A percentile compares a stretch with the other conserved stretches of the same genome.
These are phyloP conservation scores for Ceratobasidium sp. DNA, from an alignment of 1,284 basidiomycete species.

Conservation along the genomic window DNA sequence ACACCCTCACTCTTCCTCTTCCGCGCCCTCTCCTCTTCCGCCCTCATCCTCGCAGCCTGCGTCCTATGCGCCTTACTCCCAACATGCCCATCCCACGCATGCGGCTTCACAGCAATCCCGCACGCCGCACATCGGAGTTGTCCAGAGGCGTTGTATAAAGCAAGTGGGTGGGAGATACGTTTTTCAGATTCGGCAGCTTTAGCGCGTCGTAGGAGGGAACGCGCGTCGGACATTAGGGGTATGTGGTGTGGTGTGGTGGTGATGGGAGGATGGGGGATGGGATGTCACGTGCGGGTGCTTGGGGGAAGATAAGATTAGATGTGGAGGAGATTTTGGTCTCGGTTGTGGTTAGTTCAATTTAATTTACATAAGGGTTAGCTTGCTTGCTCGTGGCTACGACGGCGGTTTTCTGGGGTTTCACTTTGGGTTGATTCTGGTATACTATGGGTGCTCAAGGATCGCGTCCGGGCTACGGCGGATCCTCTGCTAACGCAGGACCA, in stretches of 20 bases:
- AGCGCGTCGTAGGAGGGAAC: constrained; percentile 46
- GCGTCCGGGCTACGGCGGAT: constrained; percentile 54
- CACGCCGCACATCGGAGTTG: constrained; percentile 77
- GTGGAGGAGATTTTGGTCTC: no score
- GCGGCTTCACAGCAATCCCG: constrained; percentile 70
- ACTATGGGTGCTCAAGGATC: constrained; percentile 80
- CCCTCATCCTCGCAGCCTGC: constrained; percentile 65
- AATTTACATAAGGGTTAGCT: no score
- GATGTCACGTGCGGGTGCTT: constrained; percentile 7
- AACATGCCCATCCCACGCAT: constrained; percentile 86
- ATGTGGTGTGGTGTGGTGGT: no score
- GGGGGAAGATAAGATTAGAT: constrained; percentile 3
- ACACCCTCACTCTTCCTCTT: constrained; percentile 49
- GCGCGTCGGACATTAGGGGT: constrained; percentile 46
- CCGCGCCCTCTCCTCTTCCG: constrained; percentile 62
- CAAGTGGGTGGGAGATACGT: constrained; percentile 74
- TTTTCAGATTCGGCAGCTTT: constrained; percentile 46
- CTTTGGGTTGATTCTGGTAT: background rate
- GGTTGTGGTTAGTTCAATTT: no score
- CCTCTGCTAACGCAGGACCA: constrained; percentile 50
- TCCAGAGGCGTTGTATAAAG: constrained; percentile 69
- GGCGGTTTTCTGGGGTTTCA: background rate
- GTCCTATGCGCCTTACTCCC: constrained; percentile 79
- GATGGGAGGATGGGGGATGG: no score
- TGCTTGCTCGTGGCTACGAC: constrained; percentile 11